Percentiles rank a stretch among this genome's conserved stretches.
Conservation (phyloP, 164 flowering plant genomes). For the Malania oleifera region DNA sequence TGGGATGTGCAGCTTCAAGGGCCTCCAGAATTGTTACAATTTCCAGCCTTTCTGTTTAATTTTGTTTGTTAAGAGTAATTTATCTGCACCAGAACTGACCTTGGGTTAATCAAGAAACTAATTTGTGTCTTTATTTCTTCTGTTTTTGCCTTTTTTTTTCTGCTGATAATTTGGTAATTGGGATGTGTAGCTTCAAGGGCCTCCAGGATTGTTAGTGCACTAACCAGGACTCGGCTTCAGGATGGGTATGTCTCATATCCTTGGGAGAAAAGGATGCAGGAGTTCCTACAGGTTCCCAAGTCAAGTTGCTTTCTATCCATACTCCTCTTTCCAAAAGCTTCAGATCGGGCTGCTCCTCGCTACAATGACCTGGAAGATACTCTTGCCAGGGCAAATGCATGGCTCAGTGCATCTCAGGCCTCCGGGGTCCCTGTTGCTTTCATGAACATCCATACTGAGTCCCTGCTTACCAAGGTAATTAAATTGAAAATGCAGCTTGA, state of each 20-base stretch:
- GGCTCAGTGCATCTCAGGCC: conserved; percentile 78
- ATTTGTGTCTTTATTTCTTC: conserved; percentile 4
- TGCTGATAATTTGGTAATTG: neutral
- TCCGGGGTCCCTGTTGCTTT: conserved; percentile 81
- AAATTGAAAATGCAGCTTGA: too few species aligned
- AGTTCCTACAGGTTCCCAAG: conserved; percentile 50
- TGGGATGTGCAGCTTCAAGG: too few species aligned
- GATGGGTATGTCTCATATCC: conserved; percentile 85
- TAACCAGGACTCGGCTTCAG: conserved; percentile 59
- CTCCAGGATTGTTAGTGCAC: conserved; percentile 60
- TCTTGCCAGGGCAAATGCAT: conserved; percentile 81
- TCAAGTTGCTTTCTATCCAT: conserved; percentile 85
- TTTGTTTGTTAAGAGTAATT: too few species aligned
- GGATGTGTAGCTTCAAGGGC: conserved; percentile 65
- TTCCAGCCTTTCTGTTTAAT: too few species aligned
- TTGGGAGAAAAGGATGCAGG: conserved; percentile 82
- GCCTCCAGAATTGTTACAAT: too few species aligned
- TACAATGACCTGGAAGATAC: conserved; percentile 91
- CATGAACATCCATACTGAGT: conserved; percentile 86
- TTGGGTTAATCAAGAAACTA: too few species aligned
- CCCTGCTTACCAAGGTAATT: conserved; percentile 91
- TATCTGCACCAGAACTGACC: too few species aligned
- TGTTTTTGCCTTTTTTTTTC: neutral
- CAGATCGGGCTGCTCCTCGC: conserved; percentile 48
- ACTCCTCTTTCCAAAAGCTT: conserved; percentile 77